phyloP scores from a whole-genome alignment of 768 basidiomycete genomes.

The Psilocybe azurescens region DNA sequence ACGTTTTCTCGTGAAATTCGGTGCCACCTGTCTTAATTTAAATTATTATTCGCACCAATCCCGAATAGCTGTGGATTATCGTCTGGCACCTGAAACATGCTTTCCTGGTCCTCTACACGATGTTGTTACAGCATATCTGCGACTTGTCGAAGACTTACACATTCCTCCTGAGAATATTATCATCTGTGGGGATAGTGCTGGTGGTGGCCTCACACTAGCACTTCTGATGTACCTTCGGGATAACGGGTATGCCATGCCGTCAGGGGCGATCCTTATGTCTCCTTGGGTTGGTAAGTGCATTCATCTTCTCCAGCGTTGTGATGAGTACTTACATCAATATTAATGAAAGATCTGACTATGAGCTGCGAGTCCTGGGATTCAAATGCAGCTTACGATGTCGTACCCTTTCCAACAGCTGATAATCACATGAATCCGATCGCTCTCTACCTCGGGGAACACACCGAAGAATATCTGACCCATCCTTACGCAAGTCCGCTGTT shows the following conservation, averaged over 20 bases:
- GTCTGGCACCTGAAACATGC: constrained; percentile 91
- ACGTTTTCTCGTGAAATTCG: constrained; percentile 15
- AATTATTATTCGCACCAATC: background rate
- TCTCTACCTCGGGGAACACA: constrained; percentile 87
- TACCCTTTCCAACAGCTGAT: constrained; percentile 71
- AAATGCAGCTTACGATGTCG: constrained; percentile 85
- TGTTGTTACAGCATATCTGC: constrained; percentile 84
- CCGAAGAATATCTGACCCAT: constrained; percentile 87
- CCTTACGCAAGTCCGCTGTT: constrained; percentile 97
- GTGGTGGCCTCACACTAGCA: constrained; percentile 86
- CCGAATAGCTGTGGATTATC: constrained; percentile 87
- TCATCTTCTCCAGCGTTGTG: background rate
- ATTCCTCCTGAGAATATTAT: constrained; percentile 93
- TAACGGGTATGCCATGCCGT: constrained; percentile 82
- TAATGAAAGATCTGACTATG: constrained; percentile 81
- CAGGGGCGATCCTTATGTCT: constrained; percentile 87
- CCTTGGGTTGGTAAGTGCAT: constrained; percentile 89
- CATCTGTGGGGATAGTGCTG: constrained; percentile 91
- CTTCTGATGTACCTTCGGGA: constrained; percentile 95
- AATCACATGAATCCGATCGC: constrained; percentile 93
- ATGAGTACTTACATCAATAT: constrained; percentile 5
- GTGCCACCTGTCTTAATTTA: background rate
- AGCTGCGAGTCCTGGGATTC: constrained; percentile 99
- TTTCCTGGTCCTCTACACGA: constrained; percentile 93
- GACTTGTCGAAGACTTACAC: constrained; percentile 85